Evolutionary conservation across 192 early-diverging fungal species (phyloP), one percentile per base, ranked within the genome.

Genomic region (Backusella sp.): DNA sequence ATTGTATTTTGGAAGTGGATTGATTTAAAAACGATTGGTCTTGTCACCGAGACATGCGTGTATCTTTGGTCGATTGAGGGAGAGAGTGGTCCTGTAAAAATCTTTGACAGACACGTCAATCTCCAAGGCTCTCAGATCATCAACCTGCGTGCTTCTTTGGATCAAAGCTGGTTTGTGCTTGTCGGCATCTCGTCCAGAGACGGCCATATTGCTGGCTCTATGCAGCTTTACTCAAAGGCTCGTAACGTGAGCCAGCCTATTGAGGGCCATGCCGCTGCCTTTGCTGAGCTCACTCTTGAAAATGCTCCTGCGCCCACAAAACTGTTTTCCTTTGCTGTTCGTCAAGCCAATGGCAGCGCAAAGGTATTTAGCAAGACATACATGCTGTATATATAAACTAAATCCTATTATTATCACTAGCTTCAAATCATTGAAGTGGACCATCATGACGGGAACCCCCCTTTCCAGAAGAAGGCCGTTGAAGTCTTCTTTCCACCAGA

Each of bases 1-100:
- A 89, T 98, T 66, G 89, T 94, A 26, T 98, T 92, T 79, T 98
- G 97, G 97, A 97, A 94, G 77, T 99, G 98, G 98, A 92, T 97
- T 68, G 92, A 92, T 39, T 75, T 88, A 41, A 95, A 90, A 66
- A 91, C 93, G 23, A 83, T 98, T 46, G 98, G 94, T 17, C 81
- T 98, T 44, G 94, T 98, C 14, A 98, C 97, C 26, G 91, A 93
- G 37, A 92, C 86, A 3, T 80, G 93, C 21, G 97, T 98, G 11
- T 97, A 94, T 86, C 96, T 98, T 85, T 99, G 98, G 98, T 92
- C 94, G 49, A 95, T 98, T 72, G 96, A 98, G 76, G 96, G 94
- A 53, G 92, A 97, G n/a, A 87, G 91, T 35, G 80, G 84, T 34
- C 97, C 96, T 7, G 79, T 83, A 36, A 97, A 98, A 84, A 88